Percentiles rank a stretch among this genome's conserved stretches.
Conservation (phyloP, 352 stramenopile genomes). For the Phytophthora vignae region DNA sequence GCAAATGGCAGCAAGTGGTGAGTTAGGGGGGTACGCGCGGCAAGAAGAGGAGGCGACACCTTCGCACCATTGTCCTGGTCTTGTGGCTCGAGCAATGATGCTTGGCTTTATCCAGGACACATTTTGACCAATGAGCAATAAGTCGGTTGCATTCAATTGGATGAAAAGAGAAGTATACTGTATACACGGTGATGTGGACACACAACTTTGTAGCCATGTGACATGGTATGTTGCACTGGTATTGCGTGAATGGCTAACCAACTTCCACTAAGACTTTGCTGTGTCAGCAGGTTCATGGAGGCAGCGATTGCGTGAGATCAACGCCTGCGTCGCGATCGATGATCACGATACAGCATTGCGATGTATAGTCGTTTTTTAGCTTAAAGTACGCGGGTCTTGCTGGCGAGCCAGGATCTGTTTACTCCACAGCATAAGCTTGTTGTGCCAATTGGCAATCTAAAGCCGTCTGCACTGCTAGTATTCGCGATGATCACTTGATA, state of each 20-base stretch:
- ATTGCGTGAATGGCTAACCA: slow-evolving; percentile 7
- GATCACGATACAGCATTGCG: background rate
- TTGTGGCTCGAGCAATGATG: slow-evolving; percentile 10
- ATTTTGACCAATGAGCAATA: slow-evolving; percentile 11
- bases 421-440: background rate
- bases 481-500: slow-evolving; percentile 15
- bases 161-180: background rate
- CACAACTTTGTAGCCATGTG: background rate
- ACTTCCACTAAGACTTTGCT: background rate
- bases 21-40: background rate
- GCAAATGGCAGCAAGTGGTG: slow-evolving; percentile 1
- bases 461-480: background rate
- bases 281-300: background rate
- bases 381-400: background rate
- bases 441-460: background rate
- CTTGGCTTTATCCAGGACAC: background rate
- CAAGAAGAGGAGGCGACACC: slow-evolving; percentile 6
- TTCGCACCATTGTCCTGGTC: slow-evolving; percentile 31
- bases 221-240: background rate
- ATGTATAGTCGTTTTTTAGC: background rate
- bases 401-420: background rate
- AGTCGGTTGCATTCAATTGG: background rate
- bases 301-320: slow-evolving; percentile 13
- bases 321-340: background rate
- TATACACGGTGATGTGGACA: background rate